Evolutionary conservation across 805 yeast genomes (phyloP).

Genomic region (Lipomyces starkeyi): DNA sequence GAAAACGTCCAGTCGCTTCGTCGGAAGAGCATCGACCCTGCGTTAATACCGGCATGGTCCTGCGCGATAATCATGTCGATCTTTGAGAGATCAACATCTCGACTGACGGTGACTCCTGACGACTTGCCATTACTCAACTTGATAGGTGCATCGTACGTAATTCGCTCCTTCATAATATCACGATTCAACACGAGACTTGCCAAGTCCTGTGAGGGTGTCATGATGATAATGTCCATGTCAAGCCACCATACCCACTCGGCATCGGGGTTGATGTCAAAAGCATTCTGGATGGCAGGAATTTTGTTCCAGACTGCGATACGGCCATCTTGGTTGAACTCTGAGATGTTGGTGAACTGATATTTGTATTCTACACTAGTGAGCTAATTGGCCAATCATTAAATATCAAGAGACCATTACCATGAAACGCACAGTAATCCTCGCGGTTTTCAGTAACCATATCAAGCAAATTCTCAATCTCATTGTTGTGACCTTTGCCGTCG

Average conservation of each 20-base stretch:
- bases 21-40: constrained; percentile 76
- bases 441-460: constrained; percentile 42
- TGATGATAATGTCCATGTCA: constrained; percentile 46
- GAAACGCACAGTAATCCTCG: constrained; percentile 44
- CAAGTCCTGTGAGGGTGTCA: constrained; percentile 44
- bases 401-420: constrained; percentile 37
- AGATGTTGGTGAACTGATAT: constrained; percentile 41
- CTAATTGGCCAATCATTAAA: background rate
- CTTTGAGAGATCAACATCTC: constrained; percentile 11
- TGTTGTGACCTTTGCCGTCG: constrained; percentile 38
- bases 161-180: constrained; percentile 38
- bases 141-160: constrained; percentile 34
- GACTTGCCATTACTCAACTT: constrained; percentile 16
- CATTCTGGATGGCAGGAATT: constrained; percentile 44
- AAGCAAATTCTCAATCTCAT: constrained; percentile 26
- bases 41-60: constrained; percentile 85
- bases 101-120: constrained; percentile 12
- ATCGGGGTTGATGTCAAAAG: constrained; percentile 44
- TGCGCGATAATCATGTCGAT: constrained; percentile 75
- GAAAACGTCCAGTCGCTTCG: constrained; percentile 74
- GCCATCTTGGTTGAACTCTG: constrained; percentile 29
- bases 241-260: constrained; percentile 51
- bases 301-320: constrained; percentile 43
- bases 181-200: constrained; percentile 43
- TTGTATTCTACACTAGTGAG: constrained; percentile 30